Evolutionary conservation across 164 flowering plant species (phyloP).

Genomic region (Tetracentron sinense): DNA sequence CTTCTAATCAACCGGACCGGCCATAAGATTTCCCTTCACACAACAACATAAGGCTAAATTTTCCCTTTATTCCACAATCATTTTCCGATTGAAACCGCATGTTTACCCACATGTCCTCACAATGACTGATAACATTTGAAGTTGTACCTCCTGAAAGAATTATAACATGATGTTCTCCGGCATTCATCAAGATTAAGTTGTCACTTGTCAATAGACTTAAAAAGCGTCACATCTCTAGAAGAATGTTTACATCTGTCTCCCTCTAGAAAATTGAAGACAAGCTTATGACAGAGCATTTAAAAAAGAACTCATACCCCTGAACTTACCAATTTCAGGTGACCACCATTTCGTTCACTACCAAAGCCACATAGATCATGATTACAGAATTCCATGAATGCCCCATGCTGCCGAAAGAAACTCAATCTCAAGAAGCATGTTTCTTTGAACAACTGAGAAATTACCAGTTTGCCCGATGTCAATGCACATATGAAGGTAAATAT

Average conservation of each 20-base stretch:
- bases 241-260: neutral
- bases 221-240: neutral
- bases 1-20: conserved; percentile 33
- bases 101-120: conserved; percentile 41
- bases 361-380: conserved; percentile 48
- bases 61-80: conserved; percentile 8
- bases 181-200: neutral
- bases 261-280: neutral
- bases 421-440: neutral
- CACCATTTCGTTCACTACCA: conserved; percentile 27
- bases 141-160: conserved; percentile 60
- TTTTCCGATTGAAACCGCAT: conserved; percentile 15
- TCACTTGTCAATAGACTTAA: too few relatives aligned
- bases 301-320: neutral
- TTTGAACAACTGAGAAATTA: conserved; percentile 14
- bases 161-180: conserved; percentile 6
- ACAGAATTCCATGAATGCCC: conserved; percentile 54
- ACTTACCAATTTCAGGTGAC: conserved; percentile 55
- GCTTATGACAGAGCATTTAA: neutral
- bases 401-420: conserved; percentile 47
- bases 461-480: conserved; percentile 53
- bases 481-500: conserved; percentile 38
- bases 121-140: conserved; percentile 39
- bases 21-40: conserved; percentile 29
- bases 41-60: conserved; percentile 8